Base-by-base conservation (phyloP, 176 grass and related monocot species). In the Canna indica region DNA sequence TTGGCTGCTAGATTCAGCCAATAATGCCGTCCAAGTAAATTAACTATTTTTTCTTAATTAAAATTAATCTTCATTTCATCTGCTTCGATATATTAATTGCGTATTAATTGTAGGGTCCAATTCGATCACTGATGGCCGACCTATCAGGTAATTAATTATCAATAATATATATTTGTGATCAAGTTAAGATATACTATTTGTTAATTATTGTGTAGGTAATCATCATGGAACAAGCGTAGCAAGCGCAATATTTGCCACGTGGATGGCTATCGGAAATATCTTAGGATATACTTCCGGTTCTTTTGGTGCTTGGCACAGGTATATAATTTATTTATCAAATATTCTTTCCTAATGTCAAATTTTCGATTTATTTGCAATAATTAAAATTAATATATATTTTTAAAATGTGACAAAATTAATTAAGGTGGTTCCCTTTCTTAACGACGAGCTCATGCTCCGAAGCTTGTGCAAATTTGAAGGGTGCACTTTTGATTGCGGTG, bases 261-360 rank as follows among this genome's bases (percentile, higher is more conserved):
- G 94, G 94, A 99, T 99, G 94, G 94, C 86, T n/a, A 18, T 99
- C 15, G 89, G 89, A 64, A 99, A 99, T 70, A 93, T 93, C 69
- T 75, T 99, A 42, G 94, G 86, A 28, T 97, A 97, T 60, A 86
- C 89, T 58, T 91, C 94, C 54, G 89, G 89, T 74, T 99, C 94
- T 31, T 93, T 77, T 34, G 83, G 83, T 10, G 75, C 64, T 18
- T 92, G 84, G 83, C 84, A 99, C 75, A 85, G 80, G 89, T 99
- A 85, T 39, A 0, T n/a, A n/a, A n/a, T n/a, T n/a, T n/a, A n/a
- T n/a, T n/a, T n/a, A n/a, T n/a, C n/a, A n/a, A n/a, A n/a, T n/a
- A n/a, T n/a, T n/a, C n/a, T n/a, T n/a, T n/a, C n/a, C n/a, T n/a
- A n/a, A n/a, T n/a, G n/a, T n/a, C n/a, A n/a, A n/a, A n/a, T n/a